phyloP scores from a whole-genome alignment of 106 monocot species.

The Alisma plantagoaquatica region DNA sequence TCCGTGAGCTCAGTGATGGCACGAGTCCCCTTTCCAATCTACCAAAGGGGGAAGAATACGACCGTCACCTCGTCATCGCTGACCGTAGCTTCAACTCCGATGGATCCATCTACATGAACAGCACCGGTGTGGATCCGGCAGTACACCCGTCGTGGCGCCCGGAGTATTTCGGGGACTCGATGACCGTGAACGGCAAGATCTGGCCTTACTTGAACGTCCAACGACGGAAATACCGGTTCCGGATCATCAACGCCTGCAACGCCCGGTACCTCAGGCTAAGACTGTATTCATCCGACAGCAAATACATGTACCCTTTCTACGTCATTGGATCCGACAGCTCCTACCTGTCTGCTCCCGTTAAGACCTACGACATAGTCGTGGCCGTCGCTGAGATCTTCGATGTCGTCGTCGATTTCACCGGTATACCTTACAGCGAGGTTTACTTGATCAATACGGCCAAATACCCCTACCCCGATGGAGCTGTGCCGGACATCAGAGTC shows the following conservation, averaged over 20 bases:
- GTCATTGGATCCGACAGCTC: not conserved
- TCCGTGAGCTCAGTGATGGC: constrained; percentile 22
- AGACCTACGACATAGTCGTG: too few species aligned
- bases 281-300: not conserved
- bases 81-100: too few species aligned
- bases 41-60: constrained; percentile 31
- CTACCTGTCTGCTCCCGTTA: too few species aligned
- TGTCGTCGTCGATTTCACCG: too few species aligned
- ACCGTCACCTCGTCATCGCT: too few species aligned
- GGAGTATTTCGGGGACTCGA: constrained; percentile 9
- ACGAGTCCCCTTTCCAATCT: constrained; percentile 15
- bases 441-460: constrained; percentile 1
- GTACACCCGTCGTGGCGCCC: constrained; percentile 42
- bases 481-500: too few species aligned
- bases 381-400: constrained; percentile 5
- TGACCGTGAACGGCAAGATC: too few species aligned
- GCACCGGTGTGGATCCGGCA: constrained; percentile 29
- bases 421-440: too few species aligned
- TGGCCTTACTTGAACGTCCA: not conserved
- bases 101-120: too few species aligned
- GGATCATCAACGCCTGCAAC: constrained; percentile 4
- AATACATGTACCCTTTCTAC: not conserved
- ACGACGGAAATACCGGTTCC: not conserved
- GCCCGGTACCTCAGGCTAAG: too few species aligned
- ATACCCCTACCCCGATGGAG: constrained; percentile 3